Base-by-base conservation (phyloP, 164 flowering plant genomes). In the Vitis riparia region DNA sequence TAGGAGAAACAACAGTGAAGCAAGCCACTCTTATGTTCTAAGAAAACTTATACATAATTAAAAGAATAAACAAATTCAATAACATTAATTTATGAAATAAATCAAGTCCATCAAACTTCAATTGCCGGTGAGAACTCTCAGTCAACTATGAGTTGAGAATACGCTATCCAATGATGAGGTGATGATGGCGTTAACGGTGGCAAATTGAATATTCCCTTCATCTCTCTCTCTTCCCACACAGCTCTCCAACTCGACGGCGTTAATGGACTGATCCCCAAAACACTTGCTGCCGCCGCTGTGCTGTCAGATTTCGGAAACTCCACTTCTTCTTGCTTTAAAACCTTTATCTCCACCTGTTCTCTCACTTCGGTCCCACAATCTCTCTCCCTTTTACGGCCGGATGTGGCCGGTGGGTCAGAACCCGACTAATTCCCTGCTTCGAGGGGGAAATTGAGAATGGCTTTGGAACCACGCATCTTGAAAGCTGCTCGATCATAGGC, bases 401-500 rank as follows among this genome's bases (percentile, higher is more conserved):
- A n/a, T 23, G 27, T 55, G 0, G 8, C 44, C 71, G 17, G 9
- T 66, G 16, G 23, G 67, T 4, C 3, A 32, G 44, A 32, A 32
- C 51, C 65, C 0, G 44, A 62, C 5, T 32, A 11, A 56, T 37
- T 78, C 7, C 79, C 83, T 23, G 69, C 82, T 51, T 85, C 87
- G 6, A 80, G 76, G 1, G 89, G 89, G 68, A 86, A 86, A 51
- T 86, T 86, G 57, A 86, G 75, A 2, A 84, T 86, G 12, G 89
- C 89, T 67, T 84, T 84, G 16, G 82, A 72, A 14, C 89, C 89
- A 3, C 89, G 79, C 16, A 86, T 70, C 82, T 70, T 79, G 71
- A 84, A 86, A 27, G 89, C 89, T 0, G 89, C 89, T 27, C 81
- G 68, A 68, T 86, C 89, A 75, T 86, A 86, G 14, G 89, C 89